These are phyloP conservation scores for Barbarea vulgaris DNA, from an alignment of 345 rosid species.

Conservation along the genomic window DNA sequence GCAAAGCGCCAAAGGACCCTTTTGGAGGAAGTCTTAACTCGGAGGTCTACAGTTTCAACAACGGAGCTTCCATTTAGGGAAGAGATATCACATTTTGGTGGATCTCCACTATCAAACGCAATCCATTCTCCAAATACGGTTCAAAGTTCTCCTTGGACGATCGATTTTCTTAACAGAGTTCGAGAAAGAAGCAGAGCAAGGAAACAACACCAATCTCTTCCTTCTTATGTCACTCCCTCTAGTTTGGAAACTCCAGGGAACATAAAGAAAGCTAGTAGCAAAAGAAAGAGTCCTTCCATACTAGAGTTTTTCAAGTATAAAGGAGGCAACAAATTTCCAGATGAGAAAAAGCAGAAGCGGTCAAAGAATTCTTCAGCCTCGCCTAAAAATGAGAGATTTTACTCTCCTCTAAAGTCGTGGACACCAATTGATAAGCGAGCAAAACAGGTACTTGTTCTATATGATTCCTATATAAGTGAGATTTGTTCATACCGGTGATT, in stretches of 20 bases:
- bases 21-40: conserved; percentile 45
- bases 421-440: conserved; percentile 82
- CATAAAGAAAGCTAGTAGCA: conserved; percentile 46
- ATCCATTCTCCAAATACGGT: conserved; percentile 53
- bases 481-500: not conserved
- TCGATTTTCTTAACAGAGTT: conserved; percentile 83
- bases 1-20: conserved; percentile 44
- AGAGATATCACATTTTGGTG: conserved; percentile 54
- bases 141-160: conserved; percentile 87
- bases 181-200: conserved; percentile 72
- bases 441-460: conserved; percentile 48
- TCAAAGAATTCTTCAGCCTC: conserved; percentile 46
- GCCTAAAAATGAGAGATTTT: conserved; percentile 43
- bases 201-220: conserved; percentile 59
- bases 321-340: conserved; percentile 60
- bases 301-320: conserved; percentile 79
- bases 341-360: conserved; percentile 63
- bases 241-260: conserved; percentile 40
- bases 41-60: conserved; percentile 45
- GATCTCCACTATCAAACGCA: conserved; percentile 69
- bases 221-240: conserved; percentile 50
- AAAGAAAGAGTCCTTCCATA: conserved; percentile 79
- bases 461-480: not conserved
- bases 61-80: conserved; percentile 45
- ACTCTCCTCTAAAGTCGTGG: conserved; percentile 48